Evolutionary conservation across 2,329 filamentous ascomycete genomes (phyloP).

Genomic region (Trichoderma gracile): DNA sequence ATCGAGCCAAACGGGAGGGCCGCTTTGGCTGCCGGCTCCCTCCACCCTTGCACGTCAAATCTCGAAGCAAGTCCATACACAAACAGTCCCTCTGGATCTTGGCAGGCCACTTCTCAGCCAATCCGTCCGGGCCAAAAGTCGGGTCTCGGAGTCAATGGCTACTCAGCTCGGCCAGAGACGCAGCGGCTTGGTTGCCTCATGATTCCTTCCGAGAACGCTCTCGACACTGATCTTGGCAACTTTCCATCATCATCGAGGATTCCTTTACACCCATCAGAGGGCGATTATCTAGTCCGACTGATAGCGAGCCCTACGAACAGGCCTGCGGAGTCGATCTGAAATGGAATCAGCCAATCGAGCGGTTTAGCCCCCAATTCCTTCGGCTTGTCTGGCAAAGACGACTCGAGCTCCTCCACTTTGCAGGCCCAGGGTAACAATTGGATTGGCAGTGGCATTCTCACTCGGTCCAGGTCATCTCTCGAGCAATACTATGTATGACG

Average conservation of each 20-base stretch:
- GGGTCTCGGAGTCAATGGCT: slow-evolving; percentile 10
- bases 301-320: not conserved
- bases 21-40: slow-evolving; percentile 5
- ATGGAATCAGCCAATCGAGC: not conserved
- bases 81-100: not conserved
- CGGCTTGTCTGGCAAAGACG: not conserved
- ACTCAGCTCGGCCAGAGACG: not conserved
- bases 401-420: not conserved
- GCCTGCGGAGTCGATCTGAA: not conserved
- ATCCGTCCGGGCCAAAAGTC: not conserved
- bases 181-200: slow-evolving; percentile 5
- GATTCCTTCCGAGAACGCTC: not conserved
- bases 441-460: not conserved
- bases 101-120: not conserved
- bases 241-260: not conserved
- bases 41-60: slow-evolving; percentile 10
- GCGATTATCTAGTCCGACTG: not conserved
- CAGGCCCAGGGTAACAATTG: not conserved
- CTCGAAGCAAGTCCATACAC: not conserved
- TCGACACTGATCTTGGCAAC: not conserved
- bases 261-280: not conserved
- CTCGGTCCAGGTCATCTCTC: not conserved
- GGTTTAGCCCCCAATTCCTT: not conserved
- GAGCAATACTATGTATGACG: not conserved
- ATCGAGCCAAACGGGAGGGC: slow-evolving; percentile 8